Evolutionary conservation across 1,284 basidiomycete species (phyloP).

Genomic region (Malassezia sp.): DNA sequence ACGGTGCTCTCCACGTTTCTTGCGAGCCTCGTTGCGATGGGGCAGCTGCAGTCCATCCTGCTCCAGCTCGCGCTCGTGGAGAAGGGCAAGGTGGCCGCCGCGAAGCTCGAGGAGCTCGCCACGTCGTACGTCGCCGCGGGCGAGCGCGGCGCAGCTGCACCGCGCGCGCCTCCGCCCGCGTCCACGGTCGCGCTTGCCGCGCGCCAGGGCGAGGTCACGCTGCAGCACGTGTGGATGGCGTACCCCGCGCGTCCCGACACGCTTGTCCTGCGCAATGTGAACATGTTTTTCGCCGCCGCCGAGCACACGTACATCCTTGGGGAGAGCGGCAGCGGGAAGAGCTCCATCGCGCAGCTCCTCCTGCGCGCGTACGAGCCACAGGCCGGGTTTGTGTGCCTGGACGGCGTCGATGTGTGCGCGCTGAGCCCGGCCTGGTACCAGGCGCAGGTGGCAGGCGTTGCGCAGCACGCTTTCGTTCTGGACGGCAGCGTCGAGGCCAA

Average conservation of each 20-base stretch:
- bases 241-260: slow-evolving; percentile 69
- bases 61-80: slow-evolving; percentile 66
- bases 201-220: slow-evolving; percentile 60
- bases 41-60: slow-evolving; percentile 72
- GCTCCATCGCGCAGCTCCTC: slow-evolving; percentile 73
- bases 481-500: slow-evolving; percentile 79
- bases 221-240: slow-evolving; percentile 67
- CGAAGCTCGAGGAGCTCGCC: slow-evolving; percentile 58
- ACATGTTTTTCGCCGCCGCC: slow-evolving; percentile 61
- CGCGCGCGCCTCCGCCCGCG: background rate
- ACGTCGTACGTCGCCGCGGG: slow-evolving; percentile 35
- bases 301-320: slow-evolving; percentile 91
- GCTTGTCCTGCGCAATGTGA: slow-evolving; percentile 57
- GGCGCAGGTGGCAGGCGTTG: slow-evolving; percentile 64
- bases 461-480: slow-evolving; percentile 65
- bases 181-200: background rate
- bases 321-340: slow-evolving; percentile 79
- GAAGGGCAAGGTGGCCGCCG: slow-evolving; percentile 76
- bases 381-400: slow-evolving; percentile 56
- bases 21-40: slow-evolving; percentile 80
- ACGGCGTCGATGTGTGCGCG: slow-evolving; percentile 62
- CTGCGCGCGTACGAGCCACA: slow-evolving; percentile 60
- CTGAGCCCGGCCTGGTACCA: slow-evolving; percentile 67
- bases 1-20: slow-evolving; percentile 91
- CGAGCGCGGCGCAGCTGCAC: background rate